phyloP scores from a whole-genome alignment of 164 flowering plant genomes.

The Magnolia sinica region DNA sequence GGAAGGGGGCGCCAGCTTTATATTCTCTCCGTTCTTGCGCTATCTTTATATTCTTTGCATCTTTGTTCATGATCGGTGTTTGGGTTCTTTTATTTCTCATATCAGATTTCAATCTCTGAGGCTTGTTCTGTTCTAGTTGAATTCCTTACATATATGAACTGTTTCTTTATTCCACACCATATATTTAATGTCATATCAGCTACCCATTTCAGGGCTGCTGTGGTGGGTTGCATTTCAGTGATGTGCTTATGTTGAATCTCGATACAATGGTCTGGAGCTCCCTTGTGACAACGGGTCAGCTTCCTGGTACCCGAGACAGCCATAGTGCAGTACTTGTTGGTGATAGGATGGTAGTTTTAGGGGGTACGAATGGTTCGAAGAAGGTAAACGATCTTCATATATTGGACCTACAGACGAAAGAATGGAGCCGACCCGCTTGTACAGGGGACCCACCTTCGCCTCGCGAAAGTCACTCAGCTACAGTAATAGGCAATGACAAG shows the following conservation, averaged over 20 bases:
- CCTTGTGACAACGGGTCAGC: conserved; percentile 62
- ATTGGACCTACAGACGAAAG: conserved; percentile 58
- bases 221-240: conserved; percentile 87
- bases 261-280: conserved; percentile 72
- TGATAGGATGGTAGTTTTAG: conserved; percentile 74
- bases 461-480: conserved; percentile 88
- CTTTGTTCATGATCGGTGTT: too few relatives aligned
- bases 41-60: too few relatives aligned
- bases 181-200: background rate
- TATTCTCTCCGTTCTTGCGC: too few relatives aligned
- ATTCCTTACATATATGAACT: background rate
- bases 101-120: too few relatives aligned
- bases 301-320: conserved; percentile 93
- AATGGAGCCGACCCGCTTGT: conserved; percentile 66
- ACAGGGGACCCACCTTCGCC: conserved; percentile 70
- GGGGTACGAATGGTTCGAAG: conserved; percentile 85
- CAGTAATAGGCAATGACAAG: conserved; percentile 59
- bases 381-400: conserved; percentile 83
- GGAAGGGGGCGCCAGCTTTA: too few relatives aligned
- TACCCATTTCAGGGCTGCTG: conserved; percentile 74
- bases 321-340: conserved; percentile 76
- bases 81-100: too few relatives aligned
- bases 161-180: background rate
- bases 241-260: conserved; percentile 69
- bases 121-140: background rate